Evolutionary conservation across 1,284 basidiomycete species (phyloP), one percentile per base, ranked within the genome.

Genomic region (Austroboletus olivaceoglutinosus): DNA sequence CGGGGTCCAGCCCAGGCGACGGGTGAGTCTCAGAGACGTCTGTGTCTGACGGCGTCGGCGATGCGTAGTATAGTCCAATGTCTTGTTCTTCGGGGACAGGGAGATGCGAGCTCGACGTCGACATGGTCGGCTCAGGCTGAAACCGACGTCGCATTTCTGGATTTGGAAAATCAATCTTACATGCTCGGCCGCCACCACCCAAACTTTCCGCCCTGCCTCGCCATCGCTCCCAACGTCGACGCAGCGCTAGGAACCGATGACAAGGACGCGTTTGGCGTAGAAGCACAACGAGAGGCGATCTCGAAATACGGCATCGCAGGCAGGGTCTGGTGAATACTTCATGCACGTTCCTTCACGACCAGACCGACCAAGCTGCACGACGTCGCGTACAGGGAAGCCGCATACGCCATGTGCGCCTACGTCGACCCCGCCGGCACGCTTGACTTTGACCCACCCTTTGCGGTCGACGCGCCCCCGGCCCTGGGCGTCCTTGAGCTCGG

Each of bases 281-380:
- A 64, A 36, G 77, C 80, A 4, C 86, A 89, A 60, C 66, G 73
- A 53, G 67, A 72, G n/a, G 80, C 85, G 7, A 89, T 91, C 50
- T 67, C 73, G 18, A 72, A 71, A 47, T 90, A 83, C 62, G 87
- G 89, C 6, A 90, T 91, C 48, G 89, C 87, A 12, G 86, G 87
- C 29, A 73, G 85, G 65, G 80, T 89, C 46, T 89, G 86, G 86
- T 88, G 73, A 69, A 56, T 62, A 56, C 47, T 53, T 13, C 15
- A 50, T n/a, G n/a, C n/a, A 41, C 38, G 48, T 40, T 49, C 37
- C 22, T 33, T 15, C 48, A 34, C 21, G 25, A 41, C 37, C 21
- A 23, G 21, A 22, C 18, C n/a, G 3, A 10, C 34, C 16, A 10
- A 36, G n/a, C 34, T 10, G 15, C 34, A 10, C n/a, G 16, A 5